Evolutionary conservation across 805 yeast species (phyloP).

Genomic region (Sugiyamaella lignohabitans): DNA sequence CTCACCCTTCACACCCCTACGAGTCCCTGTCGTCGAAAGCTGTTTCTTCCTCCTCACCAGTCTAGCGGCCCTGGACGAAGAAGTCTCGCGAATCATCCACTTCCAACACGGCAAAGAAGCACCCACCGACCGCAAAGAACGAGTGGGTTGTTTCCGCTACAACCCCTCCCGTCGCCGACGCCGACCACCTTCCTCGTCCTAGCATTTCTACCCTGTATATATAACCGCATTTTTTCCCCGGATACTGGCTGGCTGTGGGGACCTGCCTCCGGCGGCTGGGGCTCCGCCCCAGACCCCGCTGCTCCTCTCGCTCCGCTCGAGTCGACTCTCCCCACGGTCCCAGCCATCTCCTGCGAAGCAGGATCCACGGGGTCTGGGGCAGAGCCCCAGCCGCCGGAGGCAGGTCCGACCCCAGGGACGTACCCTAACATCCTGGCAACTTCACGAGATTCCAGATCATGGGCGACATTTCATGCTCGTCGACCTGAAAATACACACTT

Average conservation of each 20-base stretch:
- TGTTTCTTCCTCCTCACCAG: conserved; percentile 40
- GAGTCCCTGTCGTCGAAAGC: conserved; percentile 64
- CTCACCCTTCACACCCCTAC: conserved; percentile 57
- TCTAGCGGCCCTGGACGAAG: conserved; percentile 18
- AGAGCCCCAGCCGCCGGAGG: too few relatives aligned
- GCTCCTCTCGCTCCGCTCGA: not conserved
- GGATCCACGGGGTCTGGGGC: too few relatives aligned
- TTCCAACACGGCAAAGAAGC: not conserved
- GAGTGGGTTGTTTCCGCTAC: not conserved
- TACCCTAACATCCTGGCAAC: too few relatives aligned
- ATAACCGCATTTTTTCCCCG: not conserved
- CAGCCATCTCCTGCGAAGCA: too few relatives aligned
- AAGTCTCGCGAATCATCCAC: conserved; percentile 7
- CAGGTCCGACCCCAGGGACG: too few relatives aligned
- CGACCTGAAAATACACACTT: too few relatives aligned
- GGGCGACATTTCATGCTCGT: too few relatives aligned
- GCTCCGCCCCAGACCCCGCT: not conserved
- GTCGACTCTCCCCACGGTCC: too few relatives aligned
- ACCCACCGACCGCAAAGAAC: not conserved
- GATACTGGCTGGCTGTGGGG: too few relatives aligned
- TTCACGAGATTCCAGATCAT: too few relatives aligned
- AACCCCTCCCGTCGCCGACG: not conserved
- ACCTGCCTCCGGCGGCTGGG: not conserved
- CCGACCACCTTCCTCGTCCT: not conserved
- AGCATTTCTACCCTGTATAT: not conserved